Evolutionary conservation across 805 yeast genomes (phyloP), one percentile per base, ranked within the genome.

Genomic region (Ogataea nonfermentans): DNA sequence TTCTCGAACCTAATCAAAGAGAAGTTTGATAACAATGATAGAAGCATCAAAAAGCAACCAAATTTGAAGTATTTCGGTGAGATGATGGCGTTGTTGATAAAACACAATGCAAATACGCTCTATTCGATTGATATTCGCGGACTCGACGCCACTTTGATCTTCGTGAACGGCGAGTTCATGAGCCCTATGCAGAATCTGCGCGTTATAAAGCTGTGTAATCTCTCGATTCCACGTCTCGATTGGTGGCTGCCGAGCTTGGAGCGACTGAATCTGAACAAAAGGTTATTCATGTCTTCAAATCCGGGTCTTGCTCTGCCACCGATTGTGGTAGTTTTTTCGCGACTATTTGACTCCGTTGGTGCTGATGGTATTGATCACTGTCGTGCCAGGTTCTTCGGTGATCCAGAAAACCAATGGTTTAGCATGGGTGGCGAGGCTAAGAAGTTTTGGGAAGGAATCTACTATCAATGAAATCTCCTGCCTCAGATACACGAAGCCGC

Each of bases 291-390:
- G 29, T 29, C 41, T 2, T n/a, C 39, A 9, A 33, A 33, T 23
- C 35, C 48, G 3, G 22, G 37, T 3, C 29, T 43, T 17, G 19
- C 46, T 16, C 43, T 55, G 24, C 54, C 57, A 0, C 53, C 56
- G 6, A 43, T 45, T 9, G 47, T 47, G 15, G 56, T 56, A 2
- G 35, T 46, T 16, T 54, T 67, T 37, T 56, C 71, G 32, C 59
- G 59, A 4, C 42, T 59, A 34, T 67, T 70, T 31, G 66, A 67
- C 23, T 56, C 47, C 35, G 47, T 45, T n/a, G 35, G 11, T 22
- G 38, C 15, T 32, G 47, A 30, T 24, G 29, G 29, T 10, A 24
- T 35, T 14, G 28, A 28, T 15, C 38, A 39, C 11, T 53, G 55
- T 26, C 42, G 47, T 22, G 47, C 46, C 16, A 32, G 50, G 22